Percentiles rank a stretch among this genome's conserved stretches.
Conservation (phyloP, 2,329 filamentous ascomycete species). For the Aspergillus proliferans region DNA sequence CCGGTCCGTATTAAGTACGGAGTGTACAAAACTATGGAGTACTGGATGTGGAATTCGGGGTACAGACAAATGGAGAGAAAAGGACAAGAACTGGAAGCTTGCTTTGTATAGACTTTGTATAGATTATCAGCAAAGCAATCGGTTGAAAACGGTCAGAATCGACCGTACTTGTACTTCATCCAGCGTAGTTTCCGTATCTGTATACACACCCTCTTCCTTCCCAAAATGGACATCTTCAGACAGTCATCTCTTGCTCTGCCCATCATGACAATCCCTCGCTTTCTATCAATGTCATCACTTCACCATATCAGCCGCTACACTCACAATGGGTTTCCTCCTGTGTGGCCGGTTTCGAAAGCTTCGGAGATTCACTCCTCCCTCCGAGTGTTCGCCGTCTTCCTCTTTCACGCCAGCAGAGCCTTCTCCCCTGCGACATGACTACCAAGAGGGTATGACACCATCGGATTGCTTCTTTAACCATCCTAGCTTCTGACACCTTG, state of each 20-base stretch:
- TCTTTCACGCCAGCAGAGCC: slow-evolving; percentile 4
- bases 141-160: too few species aligned
- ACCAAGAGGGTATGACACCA: slow-evolving; percentile 8
- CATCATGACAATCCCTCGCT: neutral
- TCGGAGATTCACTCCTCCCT: slow-evolving; percentile 11
- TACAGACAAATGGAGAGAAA: too few species aligned
- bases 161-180: neutral
- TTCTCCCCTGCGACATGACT: neutral
- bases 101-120: too few species aligned
- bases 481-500: slow-evolving; percentile 2
- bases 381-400: slow-evolving; percentile 8
- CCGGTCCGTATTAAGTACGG: neutral
- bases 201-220: neutral
- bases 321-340: slow-evolving; percentile 18
- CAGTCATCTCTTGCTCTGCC: neutral
- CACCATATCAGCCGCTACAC: neutral
- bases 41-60: too few species aligned
- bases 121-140: too few species aligned
- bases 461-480: neutral
- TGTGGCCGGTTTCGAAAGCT: slow-evolving; percentile 21
- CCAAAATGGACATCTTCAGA: neutral
- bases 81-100: too few species aligned
- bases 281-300: neutral
- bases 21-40: too few species aligned
- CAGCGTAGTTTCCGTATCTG: neutral